These are phyloP conservation scores for Acacia concinna DNA, from an alignment of 331 rosid species.

Conservation along the genomic window DNA sequence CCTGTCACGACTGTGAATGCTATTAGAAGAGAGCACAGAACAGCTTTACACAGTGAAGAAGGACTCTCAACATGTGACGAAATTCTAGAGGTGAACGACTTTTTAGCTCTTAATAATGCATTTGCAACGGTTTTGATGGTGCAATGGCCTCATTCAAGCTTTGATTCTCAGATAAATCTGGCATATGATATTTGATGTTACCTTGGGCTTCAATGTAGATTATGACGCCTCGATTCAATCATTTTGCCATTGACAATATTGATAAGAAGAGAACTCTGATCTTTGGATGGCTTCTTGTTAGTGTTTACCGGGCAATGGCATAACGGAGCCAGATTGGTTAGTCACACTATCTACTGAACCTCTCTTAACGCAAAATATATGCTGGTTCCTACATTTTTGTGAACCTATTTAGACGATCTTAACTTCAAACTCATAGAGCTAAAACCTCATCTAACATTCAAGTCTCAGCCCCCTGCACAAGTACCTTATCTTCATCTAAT, in stretches of 20 bases:
- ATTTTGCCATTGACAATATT: background rate
- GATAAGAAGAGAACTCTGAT: background rate
- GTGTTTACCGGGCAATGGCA: background rate
- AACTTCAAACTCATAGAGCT: background rate
- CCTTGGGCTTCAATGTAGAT: background rate
- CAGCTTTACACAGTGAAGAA: background rate
- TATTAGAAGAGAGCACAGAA: background rate
- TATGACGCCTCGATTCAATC: background rate
- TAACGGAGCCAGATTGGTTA: conserved; percentile 1
- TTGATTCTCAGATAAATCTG: background rate
- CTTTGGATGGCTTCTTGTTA: background rate
- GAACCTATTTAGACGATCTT: background rate
- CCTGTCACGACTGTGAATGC: background rate
- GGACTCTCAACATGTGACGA: background rate
- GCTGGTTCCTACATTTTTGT: background rate
- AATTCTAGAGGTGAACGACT: background rate
- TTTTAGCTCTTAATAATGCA: background rate
- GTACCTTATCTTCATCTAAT: background rate
- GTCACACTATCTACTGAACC: background rate
- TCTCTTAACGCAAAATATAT: background rate
- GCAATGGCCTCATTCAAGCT: background rate
- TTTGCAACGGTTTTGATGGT: background rate
- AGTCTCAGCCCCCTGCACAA: background rate
- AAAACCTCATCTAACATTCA: background rate
- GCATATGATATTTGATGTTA: background rate